Evolutionary conservation across 805 yeast species (phyloP).

Genomic region (Cyberlindnera saturnus): DNA sequence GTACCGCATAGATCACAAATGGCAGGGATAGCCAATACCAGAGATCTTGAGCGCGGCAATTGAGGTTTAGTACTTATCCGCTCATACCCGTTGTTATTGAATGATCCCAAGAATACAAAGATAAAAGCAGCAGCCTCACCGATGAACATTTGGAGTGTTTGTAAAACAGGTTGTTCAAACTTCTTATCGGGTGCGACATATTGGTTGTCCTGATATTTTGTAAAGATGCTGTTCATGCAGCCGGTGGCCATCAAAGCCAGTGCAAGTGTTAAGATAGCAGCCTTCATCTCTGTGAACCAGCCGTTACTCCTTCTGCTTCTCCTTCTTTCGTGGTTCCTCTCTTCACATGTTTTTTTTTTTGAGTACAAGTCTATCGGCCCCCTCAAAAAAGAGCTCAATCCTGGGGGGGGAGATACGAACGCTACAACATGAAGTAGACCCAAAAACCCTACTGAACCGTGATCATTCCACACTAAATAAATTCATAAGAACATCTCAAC

Average conservation of each 20-base stretch:
- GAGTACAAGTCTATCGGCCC: too few relatives aligned
- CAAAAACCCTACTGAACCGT: too few relatives aligned
- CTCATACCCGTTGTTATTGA: not conserved
- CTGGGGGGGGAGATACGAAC: too few relatives aligned
- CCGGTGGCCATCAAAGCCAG: conserved; percentile 62
- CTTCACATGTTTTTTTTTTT: too few relatives aligned
- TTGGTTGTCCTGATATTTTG: conserved; percentile 72
- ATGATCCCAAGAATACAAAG: conserved; percentile 27
- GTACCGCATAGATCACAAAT: conserved; percentile 68
- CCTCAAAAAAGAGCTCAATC: too few relatives aligned
- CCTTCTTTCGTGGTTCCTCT: too few relatives aligned
- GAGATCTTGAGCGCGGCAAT: conserved; percentile 23
- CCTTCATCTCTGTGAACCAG: conserved; percentile 8
- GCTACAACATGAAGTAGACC: too few relatives aligned
- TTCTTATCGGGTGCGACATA: conserved; percentile 46
- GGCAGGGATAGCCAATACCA: conserved; percentile 53
- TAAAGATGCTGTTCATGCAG: conserved; percentile 63
- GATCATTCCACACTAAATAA: too few relatives aligned
- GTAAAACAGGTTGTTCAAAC: conserved; percentile 76
- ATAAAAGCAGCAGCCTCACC: conserved; percentile 56
- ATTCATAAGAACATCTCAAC: conserved; percentile 43
- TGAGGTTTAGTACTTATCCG: conserved; percentile 9
- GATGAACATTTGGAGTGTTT: conserved; percentile 74
- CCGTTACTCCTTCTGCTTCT: too few relatives aligned
- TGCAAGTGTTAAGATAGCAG: conserved; percentile 12